Base-by-base conservation (phyloP, 2,329 filamentous ascomycete genomes). In the Pyricularia sp. region DNA sequence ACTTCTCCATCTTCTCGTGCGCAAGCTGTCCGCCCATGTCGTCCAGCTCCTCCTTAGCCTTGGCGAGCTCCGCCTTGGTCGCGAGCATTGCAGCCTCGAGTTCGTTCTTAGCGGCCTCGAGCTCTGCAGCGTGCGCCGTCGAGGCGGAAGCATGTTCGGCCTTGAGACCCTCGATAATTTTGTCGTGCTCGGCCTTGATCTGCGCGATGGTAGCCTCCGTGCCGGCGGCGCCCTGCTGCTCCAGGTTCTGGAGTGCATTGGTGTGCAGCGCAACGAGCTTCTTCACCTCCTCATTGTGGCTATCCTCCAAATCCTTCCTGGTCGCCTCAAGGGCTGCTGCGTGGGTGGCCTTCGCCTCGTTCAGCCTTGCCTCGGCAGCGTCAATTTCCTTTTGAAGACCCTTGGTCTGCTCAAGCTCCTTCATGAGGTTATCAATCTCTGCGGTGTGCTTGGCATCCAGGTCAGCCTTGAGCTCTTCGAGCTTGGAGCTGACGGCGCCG, bases 1-100 rank as follows among this genome's bases (percentile, higher is more conserved):
- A 84, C 70, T 86, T 86, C 69, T 84, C 84, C 79, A 88, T 86
- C 80, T 88, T 88, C 72, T 85, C 85, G 66, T 84, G 80, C 2
- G 84, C 86, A 61, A 88, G 83, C 72, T 84, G 81, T 72, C 84
- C 83, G 69, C 82, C 81, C 71, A 88, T 76, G 28, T 82, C 79
- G 71, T 82, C 80, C 36, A 81, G 75, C 72, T 88, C 86, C 31
- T 79, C 77, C 71, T 85, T 78, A 2, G 80, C 75, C 74, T 83
- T 82, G 67, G 75, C 77, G 20, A 86, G 77, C 25, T 81, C 78
- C 50, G 79, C 78, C 72, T 83, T 80, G 30, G 75, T 72, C 14
- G 77, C 72, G 2, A 73, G 74, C 31, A 81, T 73, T 28, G 82
- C 75, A 9, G 73, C 73, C 68, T 82, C 77, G 14, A 80, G 74